Base-by-base conservation (phyloP, 441 rosid genomes). In the Corymbia citriodora region DNA sequence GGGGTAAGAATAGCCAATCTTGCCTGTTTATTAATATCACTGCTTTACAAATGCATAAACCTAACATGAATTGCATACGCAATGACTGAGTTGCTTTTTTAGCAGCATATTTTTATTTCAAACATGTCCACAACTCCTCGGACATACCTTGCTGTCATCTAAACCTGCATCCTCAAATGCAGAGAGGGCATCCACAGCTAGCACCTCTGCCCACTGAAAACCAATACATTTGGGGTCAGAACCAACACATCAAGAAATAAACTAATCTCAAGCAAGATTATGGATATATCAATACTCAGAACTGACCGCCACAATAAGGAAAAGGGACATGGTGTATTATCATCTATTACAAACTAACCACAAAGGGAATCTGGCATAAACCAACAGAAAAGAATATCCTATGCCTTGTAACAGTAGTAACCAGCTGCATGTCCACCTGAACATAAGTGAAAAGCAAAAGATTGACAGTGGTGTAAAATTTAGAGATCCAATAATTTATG, bases 101-200 rank as follows among this genome's bases (percentile, higher is more conserved):
- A 33, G 86, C 54, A 12, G 54, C 25, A 36, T n/a, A 55, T 13
- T 21, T 50, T 88, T 82, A 29, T 57, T 74, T 49, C 89, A 36
- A 48, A 33, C 89, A 59, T 88, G 89, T 88, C 81, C 29, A 93
- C 86, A 23, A 36, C 68, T 65, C 25, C 50, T 90, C 11, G 6
- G 40, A 68, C 40, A 68, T 94, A 97, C 99, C 98, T 96, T 93
- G 88, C 89, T 92, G 93, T 96, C 93, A 87, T 96, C 95, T 89
- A 96, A 91, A 87, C 99, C 99, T 92, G 96, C 98, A 92, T 97
- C 99, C 95, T 98, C 99, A 91, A 97, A 97, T 81, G 99, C 99
- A 63, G 99, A 98, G 94, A 98, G 95, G 88, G 99, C 99, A 96
- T 98, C 99, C 23, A 98, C 99, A 90, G 99, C 97, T 90, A 97